Percentiles rank a stretch among this genome's conserved stretches.
Conservation (phyloP, 2,329 filamentous ascomycete genomes). For the Daldinia sp. region DNA sequence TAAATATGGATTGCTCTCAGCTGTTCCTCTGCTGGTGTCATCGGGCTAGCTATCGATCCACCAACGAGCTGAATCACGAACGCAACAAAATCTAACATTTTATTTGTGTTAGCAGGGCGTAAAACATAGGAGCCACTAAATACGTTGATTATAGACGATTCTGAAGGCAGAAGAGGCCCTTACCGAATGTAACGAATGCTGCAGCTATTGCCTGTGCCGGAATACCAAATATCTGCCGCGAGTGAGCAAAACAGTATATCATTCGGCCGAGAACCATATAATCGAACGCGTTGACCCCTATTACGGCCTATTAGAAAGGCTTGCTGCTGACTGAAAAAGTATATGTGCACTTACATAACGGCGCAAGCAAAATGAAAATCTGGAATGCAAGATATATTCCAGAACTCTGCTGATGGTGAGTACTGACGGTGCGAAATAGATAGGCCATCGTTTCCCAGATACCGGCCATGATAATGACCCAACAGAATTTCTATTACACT, state of each 20-base stretch:
- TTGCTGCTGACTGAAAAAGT: not conserved
- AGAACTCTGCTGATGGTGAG: conserved; percentile 46
- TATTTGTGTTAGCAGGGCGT: not conserved
- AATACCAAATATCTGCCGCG: conserved; percentile 54
- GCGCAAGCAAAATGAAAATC: conserved; percentile 50
- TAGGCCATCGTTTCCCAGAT: conserved; percentile 51
- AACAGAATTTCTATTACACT: conserved; percentile 49
- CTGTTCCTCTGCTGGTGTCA: conserved; percentile 46
- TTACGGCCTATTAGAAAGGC: not conserved
- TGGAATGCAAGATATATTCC: conserved; percentile 46
- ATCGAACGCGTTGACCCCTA: conserved; percentile 61
- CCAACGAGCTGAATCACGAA: conserved; percentile 54
- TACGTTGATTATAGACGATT: not conserved
- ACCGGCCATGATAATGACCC: conserved; percentile 55
- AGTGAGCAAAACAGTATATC: conserved; percentile 58
- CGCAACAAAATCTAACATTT: conserved; percentile 50
- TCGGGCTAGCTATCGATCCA: conserved; percentile 48
- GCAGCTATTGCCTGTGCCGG: conserved; percentile 54
- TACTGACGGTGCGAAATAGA: conserved; percentile 47
- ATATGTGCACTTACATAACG: conserved; percentile 45
- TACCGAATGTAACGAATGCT: conserved; percentile 56
- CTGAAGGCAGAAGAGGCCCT: not conserved
- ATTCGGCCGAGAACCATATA: conserved; percentile 62
- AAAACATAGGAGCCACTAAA: not conserved
- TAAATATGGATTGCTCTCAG: conserved; percentile 58